A percentile compares a stretch with the other conserved stretches of the same genome.
Conservation (phyloP, 148 eudicot species). For the Diospyros kaki region DNA sequence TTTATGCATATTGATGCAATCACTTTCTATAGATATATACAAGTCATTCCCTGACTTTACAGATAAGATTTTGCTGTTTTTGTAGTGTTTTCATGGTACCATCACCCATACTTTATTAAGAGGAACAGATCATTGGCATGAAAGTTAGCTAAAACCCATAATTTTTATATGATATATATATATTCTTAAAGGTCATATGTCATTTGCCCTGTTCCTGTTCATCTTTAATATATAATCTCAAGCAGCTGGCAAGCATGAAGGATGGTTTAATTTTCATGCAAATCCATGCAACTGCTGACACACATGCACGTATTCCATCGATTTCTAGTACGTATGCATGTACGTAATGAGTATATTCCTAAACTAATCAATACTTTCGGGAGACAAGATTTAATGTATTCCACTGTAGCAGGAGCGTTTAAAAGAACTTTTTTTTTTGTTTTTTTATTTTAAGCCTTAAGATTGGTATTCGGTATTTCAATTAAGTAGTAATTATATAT, state of each 20-base stretch:
- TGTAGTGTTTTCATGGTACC: neutral
- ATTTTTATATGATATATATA: no score
- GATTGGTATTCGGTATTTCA: no score
- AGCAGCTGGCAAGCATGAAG: neutral
- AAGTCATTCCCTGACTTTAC: slow-evolving; percentile 25
- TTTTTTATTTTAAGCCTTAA: no score
- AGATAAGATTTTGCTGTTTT: slow-evolving; percentile 19
- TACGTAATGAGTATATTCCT: neutral
- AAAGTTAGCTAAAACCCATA: neutral
- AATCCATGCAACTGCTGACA: neutral
- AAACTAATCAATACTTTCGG: neutral
- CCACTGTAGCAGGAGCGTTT: no score
- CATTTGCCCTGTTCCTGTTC: neutral
- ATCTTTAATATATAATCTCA: neutral
- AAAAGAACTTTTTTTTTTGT: no score
- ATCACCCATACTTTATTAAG: neutral
- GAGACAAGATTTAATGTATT: no score
- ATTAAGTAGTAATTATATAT: no score
- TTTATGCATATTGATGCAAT: neutral
- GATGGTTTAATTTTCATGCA: neutral
- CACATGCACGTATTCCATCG: neutral
- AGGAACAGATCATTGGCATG: neutral
- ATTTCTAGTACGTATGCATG: neutral
- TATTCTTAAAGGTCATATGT: neutral
- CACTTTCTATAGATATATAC: slow-evolving; percentile 9